Base-by-base conservation (phyloP, 192 early-diverging fungal genomes). In the Backusella australiensis region DNA sequence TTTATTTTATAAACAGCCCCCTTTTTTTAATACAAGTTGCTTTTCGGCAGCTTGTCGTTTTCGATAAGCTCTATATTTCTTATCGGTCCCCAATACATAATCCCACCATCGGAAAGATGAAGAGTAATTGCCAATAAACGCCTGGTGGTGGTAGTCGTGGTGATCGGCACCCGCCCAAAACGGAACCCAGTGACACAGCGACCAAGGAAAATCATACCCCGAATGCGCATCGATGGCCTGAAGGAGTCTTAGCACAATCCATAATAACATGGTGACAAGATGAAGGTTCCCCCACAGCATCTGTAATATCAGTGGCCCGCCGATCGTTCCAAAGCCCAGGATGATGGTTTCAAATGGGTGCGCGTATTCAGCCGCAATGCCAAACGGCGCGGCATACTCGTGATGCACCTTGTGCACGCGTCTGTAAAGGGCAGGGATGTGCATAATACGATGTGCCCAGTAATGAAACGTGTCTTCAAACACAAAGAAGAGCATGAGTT, bases 121-220 rank as follows among this genome's bases (percentile, higher is more conserved):
- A n/a, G 92, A 88, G 78, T 93, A 95, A 87, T 91, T 93, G 75
- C 90, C 91, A 44, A 91, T 86, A 77, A 94, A 93, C 9, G 90
- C 87, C 75, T 89, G 87, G 81, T 98, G 97, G 82, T 98, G 97
- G 81, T 92, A 95, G 80, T 98, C 97, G 81, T 98, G 97, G 83
- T 95, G 96, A 73, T 96, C 94, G 9, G 94, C 89, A 6, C 95
- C 95, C 1, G 94, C 94, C 95, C 96, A 96, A 81, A 96, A 92
- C 8, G 94, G 94, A 39, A 96, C 15, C 63, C 88, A 91, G 86
- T 95, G 89, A 77, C 91, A 92, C 73, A 96, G 85, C 23, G 93
- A 94, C 96, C 96, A 97, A 36, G 97, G 97, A 74, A 97, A 98
- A 77, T 97, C 94, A 79, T 96, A 98, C 4, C 97, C 97, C 32